phyloP scores from a whole-genome alignment of 2,329 filamentous ascomycete species.

The Penicillium sp. region DNA sequence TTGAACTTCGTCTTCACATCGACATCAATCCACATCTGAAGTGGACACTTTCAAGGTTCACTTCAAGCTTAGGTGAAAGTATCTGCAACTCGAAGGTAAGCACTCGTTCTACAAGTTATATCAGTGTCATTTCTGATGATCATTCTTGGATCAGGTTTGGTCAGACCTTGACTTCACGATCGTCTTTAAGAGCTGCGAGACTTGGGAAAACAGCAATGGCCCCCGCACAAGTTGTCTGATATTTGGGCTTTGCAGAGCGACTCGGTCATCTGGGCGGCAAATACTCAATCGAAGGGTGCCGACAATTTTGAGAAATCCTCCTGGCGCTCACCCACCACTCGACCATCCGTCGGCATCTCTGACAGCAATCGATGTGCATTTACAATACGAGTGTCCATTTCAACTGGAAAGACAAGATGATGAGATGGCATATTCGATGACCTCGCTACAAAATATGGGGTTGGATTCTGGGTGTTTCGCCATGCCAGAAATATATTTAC shows the following conservation, averaged over 20 bases:
- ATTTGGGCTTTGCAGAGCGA: slow-evolving; percentile 27
- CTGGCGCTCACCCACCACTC: slow-evolving; percentile 21
- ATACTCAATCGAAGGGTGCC: slow-evolving; percentile 18
- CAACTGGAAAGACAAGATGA: background rate
- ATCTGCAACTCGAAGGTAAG: slow-evolving; percentile 32
- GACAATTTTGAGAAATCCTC: slow-evolving; percentile 16
- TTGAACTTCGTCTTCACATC: slow-evolving; percentile 33
- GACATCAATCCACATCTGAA: slow-evolving; percentile 7
- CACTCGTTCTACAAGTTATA: background rate
- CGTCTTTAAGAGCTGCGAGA: slow-evolving; percentile 24
- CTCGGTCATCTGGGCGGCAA: background rate
- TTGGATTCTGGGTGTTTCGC: background rate
- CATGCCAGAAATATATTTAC: background rate
- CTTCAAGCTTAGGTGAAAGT: slow-evolving; percentile 23
- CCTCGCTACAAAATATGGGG: background rate
- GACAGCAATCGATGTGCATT: slow-evolving; percentile 24
- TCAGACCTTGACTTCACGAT: slow-evolving; percentile 32
- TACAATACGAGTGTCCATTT: slow-evolving; percentile 19
- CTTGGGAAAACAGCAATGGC: background rate
- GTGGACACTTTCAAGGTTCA: slow-evolving; percentile 9
- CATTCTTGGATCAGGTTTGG: slow-evolving; percentile 33
- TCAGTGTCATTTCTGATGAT: background rate
- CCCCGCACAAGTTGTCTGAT: slow-evolving; percentile 19
- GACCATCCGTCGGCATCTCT: slow-evolving; percentile 21
- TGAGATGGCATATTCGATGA: background rate